Evolutionary conservation across 108 stramenopile genomes (phyloP).

Genomic region (Skeletonema potamos): DNA sequence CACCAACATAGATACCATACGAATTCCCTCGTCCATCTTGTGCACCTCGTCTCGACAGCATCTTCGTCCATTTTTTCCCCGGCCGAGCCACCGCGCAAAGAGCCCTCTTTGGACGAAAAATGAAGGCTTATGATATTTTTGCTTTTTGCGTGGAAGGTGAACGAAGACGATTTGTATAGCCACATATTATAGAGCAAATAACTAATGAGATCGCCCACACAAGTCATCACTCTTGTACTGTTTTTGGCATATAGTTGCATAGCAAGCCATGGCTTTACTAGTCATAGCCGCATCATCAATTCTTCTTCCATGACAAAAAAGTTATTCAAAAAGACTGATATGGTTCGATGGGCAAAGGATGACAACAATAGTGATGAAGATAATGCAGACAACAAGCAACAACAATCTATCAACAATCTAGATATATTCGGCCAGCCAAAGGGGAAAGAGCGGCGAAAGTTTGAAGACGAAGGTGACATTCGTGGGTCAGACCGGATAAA

Average conservation of each 20-base stretch:
- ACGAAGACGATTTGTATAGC: no score
- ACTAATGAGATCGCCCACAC: background rate
- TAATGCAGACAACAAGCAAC: background rate
- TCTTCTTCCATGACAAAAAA: background rate
- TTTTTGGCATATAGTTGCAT: background rate
- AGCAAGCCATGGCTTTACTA: background rate
- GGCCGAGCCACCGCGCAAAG: no score
- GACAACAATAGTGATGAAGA: conserved; percentile 22
- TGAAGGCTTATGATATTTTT: no score
- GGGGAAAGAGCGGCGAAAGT: conserved; percentile 3
- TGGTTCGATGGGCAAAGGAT: background rate
- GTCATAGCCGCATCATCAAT: background rate
- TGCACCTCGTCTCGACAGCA: no score
- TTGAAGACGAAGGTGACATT: conserved; percentile 39
- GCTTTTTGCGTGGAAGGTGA: no score
- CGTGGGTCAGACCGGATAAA: conserved; percentile 38
- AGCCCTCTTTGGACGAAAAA: no score
- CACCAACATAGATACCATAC: no score
- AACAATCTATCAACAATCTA: conserved; percentile 23
- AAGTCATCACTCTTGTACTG: background rate
- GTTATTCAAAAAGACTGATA: background rate
- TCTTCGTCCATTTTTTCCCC: no score
- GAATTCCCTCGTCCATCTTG: no score
- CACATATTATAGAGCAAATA: no score
- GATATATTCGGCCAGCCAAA: conserved; percentile 41